Percentiles rank a stretch among this genome's conserved stretches.
phyloP scores from a whole-genome alignment of 768 basidiomycete species.

The Aureoboletus auriporus region DNA sequence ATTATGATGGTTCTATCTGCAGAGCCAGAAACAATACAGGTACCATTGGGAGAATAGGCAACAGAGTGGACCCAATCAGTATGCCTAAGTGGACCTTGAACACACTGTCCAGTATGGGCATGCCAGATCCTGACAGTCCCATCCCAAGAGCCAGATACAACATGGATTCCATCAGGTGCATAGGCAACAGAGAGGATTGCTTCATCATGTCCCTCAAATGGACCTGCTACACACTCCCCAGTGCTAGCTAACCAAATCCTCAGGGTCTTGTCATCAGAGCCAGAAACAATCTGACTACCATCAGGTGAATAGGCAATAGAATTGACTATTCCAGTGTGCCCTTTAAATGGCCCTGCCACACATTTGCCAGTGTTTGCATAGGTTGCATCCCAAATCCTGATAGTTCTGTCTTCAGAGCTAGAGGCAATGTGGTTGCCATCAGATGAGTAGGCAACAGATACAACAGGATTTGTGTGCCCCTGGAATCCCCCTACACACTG shows the following conservation, averaged over 20 bases:
- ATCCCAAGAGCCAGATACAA: conserved; percentile 18
- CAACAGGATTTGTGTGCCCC: conserved; percentile 4
- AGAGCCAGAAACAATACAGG: conserved; percentile 22
- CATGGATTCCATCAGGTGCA: conserved; percentile 21
- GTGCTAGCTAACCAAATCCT: conserved; percentile 15
- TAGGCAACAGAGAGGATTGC: conserved; percentile 7
- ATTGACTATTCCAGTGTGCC: neutral
- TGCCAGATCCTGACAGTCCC: conserved; percentile 19
- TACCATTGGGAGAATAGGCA: conserved; percentile 24
- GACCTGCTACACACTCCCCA: conserved; percentile 7
- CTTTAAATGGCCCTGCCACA: neutral
- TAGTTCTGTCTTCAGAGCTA: conserved; percentile 8
- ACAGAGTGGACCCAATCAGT: conserved; percentile 7
- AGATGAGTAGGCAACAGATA: conserved; percentile 15
- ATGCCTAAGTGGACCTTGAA: conserved; percentile 10
- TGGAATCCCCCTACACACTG: conserved; percentile 7
- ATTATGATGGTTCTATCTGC: conserved; percentile 15
- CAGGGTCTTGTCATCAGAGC: neutral
- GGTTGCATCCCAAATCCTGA: conserved; percentile 16
- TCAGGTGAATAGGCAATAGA: conserved; percentile 14
- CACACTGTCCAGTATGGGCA: conserved; percentile 4
- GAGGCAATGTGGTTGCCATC: conserved; percentile 20
- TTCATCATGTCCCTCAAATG: neutral
- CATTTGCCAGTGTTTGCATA: neutral
- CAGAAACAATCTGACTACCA: conserved; percentile 12